These are phyloP conservation scores for Inonotus obliquus DNA, from an alignment of 1,284 basidiomycete genomes.

Conservation along the genomic window DNA sequence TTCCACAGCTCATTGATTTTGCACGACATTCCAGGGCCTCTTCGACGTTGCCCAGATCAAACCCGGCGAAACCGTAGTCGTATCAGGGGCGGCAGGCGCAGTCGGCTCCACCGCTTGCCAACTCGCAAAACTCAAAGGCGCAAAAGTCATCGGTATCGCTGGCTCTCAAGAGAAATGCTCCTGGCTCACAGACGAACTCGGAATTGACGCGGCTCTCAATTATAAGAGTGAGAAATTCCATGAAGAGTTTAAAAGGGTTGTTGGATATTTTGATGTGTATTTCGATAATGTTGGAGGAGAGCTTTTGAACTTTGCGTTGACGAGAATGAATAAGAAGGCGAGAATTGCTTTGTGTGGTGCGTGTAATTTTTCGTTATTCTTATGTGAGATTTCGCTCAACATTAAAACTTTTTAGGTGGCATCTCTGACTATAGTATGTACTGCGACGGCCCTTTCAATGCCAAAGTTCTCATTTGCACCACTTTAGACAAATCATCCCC, in stretches of 20 bases:
- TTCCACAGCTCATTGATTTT: background rate
- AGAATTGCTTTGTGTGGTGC: conserved; percentile 73
- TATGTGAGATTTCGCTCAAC: background rate
- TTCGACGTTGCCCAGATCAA: conserved; percentile 76
- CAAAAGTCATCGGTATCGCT: conserved; percentile 82
- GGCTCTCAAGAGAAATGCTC: conserved; percentile 76
- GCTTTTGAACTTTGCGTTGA: conserved; percentile 73
- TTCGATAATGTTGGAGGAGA: conserved; percentile 90
- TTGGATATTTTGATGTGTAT: conserved; percentile 72
- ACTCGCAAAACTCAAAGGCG: conserved; percentile 69
- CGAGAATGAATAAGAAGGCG: conserved; percentile 70
- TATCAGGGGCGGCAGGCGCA: conserved; percentile 88
- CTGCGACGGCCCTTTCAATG: background rate
- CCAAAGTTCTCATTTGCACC: background rate
- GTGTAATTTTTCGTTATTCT: conserved; percentile 24
- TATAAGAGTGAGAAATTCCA: conserved; percentile 80
- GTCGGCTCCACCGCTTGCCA: conserved; percentile 75
- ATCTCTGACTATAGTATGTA: conserved; percentile 74
- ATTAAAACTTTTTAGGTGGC: conserved; percentile 44
- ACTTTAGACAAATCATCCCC: conserved; percentile 47
- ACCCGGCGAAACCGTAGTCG: conserved; percentile 76
- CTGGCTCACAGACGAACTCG: conserved; percentile 78
- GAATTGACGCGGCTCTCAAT: conserved; percentile 80
- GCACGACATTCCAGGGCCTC: conserved; percentile 52
- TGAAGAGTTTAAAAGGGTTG: conserved; percentile 53